Conservation (phyloP, 257 asterid species). For the Petrea volubilis region DNA sequence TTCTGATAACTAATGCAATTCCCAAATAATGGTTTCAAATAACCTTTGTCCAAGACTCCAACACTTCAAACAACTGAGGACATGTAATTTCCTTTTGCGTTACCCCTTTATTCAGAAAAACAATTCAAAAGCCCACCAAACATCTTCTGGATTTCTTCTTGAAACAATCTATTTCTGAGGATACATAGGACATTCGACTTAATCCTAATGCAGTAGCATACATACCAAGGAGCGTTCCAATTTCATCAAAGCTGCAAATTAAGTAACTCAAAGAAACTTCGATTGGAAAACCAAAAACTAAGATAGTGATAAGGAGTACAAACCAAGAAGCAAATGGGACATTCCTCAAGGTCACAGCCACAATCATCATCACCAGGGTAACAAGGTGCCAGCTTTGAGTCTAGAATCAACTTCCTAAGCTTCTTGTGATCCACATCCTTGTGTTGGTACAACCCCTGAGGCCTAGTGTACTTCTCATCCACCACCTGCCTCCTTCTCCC, state of each 20-base stretch:
- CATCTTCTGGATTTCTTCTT: background rate
- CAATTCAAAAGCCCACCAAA: background rate
- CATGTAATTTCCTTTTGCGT: background rate
- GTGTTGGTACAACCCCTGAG: slow-evolving; percentile 97
- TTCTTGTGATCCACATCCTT: slow-evolving; percentile 97
- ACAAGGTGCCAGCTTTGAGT: slow-evolving; percentile 96
- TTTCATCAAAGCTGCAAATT: background rate
- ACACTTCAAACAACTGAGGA: slow-evolving; percentile 4
- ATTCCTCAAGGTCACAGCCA: slow-evolving; percentile 83
- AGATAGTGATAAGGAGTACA: slow-evolving; percentile 22
- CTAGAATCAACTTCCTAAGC: slow-evolving; percentile 90
- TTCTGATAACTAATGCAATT: background rate
- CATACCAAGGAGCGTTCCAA: background rate
- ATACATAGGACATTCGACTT: background rate
- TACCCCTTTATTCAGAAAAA: slow-evolving; percentile 11
- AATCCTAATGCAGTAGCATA: background rate
- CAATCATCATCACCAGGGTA: slow-evolving; percentile 95
- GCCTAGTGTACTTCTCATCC: slow-evolving; percentile 99
- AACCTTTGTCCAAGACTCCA: slow-evolving; percentile 11
- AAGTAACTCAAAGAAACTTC: background rate
- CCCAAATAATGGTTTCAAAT: background rate
- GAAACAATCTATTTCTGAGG: background rate
- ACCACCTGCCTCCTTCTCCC: slow-evolving; percentile 94
- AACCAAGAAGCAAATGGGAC: slow-evolving; percentile 99
- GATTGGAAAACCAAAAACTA: background rate